Evolutionary conservation across 805 yeast genomes (phyloP).

Genomic region (Ogataea minuta): DNA sequence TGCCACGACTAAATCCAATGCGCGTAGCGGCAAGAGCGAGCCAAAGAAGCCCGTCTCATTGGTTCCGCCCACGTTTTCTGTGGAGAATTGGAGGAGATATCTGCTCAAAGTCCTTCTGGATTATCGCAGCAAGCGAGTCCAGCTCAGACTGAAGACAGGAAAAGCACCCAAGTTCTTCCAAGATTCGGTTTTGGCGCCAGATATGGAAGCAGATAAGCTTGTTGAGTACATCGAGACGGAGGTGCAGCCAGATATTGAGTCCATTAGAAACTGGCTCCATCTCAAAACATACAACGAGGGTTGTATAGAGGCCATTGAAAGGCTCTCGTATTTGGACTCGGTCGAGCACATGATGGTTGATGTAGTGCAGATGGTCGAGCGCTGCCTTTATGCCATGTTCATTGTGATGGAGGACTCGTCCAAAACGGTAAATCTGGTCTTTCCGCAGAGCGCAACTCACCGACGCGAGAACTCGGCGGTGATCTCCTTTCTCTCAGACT

Average conservation of each 20-base stretch:
- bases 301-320: constrained; percentile 25
- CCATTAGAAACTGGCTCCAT: constrained; percentile 21
- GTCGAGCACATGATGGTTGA: constrained; percentile 24
- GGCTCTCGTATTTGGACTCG: constrained; percentile 18
- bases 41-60: constrained; percentile 12
- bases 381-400: constrained; percentile 23
- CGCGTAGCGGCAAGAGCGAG: constrained; percentile 1
- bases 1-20: constrained; percentile 3
- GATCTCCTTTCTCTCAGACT: constrained; percentile 20
- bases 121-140: constrained; percentile 6
- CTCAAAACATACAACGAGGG: constrained; percentile 27
- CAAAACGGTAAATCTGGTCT: constrained; percentile 12
- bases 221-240: constrained; percentile 13
- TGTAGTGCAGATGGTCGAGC: constrained; percentile 26
- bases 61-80: constrained; percentile 27
- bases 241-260: constrained; percentile 24
- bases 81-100: constrained; percentile 25
- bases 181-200: constrained; percentile 1
- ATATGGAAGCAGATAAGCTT: constrained; percentile 8
- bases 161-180: constrained; percentile 9
- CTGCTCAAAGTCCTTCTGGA: constrained; percentile 22
- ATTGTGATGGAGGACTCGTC: constrained; percentile 19
- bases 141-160: constrained; percentile 16
- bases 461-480: constrained; percentile 11
- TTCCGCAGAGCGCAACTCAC: constrained; percentile 9